These are phyloP conservation scores for Aspergillus proliferans DNA, from an alignment of 2,329 filamentous ascomycete species.

Conservation along the genomic window DNA sequence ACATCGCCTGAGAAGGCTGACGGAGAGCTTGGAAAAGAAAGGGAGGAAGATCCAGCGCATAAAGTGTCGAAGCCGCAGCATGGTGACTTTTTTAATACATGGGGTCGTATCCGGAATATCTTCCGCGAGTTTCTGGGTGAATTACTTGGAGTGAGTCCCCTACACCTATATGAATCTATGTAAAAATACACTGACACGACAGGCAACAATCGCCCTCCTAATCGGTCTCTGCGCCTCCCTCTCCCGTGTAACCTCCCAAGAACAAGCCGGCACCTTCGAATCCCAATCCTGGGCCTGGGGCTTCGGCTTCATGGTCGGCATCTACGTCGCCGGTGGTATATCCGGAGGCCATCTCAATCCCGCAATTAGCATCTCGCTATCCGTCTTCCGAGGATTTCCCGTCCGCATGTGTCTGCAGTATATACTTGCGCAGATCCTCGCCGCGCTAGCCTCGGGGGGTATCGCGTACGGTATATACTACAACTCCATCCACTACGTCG, in stretches of 20 bases:
- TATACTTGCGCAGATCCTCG: slow-evolving; percentile 29
- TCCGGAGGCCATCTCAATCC: slow-evolving; percentile 47
- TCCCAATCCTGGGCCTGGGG: slow-evolving; percentile 21
- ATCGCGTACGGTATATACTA: slow-evolving; percentile 32
- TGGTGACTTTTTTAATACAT: slow-evolving; percentile 18
- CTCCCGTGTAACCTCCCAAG: slow-evolving; percentile 14
- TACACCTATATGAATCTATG: not conserved
- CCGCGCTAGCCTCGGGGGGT: slow-evolving; percentile 27
- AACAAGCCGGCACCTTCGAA: slow-evolving; percentile 18
- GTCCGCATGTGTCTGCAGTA: slow-evolving; percentile 20
- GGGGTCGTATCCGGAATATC: slow-evolving; percentile 20
- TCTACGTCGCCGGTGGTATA: slow-evolving; percentile 42
- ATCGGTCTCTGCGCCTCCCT: slow-evolving; percentile 24
- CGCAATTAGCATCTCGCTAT: slow-evolving; percentile 34
- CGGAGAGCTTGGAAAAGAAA: slow-evolving; percentile 2
- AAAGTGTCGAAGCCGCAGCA: not conserved
- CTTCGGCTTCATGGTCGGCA: slow-evolving; percentile 32
- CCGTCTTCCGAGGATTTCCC: slow-evolving; percentile 31
- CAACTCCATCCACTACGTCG: slow-evolving; percentile 25
- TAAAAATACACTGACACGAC: not conserved
- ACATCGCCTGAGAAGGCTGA: not conserved
- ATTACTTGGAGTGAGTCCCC: slow-evolving; percentile 19
- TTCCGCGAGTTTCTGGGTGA: slow-evolving; percentile 25
- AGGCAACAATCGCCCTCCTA: slow-evolving; percentile 23
- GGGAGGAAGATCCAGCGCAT: not conserved